These are phyloP conservation scores for Leptosphaerulina australis DNA, from an alignment of 2,329 filamentous ascomycete genomes.

Conservation along the genomic window DNA sequence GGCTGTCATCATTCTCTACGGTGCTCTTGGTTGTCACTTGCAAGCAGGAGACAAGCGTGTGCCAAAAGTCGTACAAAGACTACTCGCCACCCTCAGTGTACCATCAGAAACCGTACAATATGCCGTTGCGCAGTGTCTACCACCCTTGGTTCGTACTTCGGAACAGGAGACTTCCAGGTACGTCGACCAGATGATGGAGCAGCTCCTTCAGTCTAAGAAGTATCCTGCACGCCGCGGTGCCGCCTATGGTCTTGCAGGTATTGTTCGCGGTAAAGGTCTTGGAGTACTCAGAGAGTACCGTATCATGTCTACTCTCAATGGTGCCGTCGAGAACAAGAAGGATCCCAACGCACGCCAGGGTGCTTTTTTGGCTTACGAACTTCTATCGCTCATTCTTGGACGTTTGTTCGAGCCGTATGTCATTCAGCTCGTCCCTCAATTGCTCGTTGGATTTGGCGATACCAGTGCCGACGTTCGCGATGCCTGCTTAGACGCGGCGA, in stretches of 20 bases:
- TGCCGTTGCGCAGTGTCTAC: constrained; percentile 91
- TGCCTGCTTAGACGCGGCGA: constrained; percentile 88
- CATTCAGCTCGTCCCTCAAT: constrained; percentile 90
- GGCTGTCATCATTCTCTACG: constrained; percentile 96
- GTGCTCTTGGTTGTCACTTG: constrained; percentile 87
- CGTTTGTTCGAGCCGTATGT: constrained; percentile 95
- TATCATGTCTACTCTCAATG: constrained; percentile 79
- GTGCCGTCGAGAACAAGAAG: constrained; percentile 93
- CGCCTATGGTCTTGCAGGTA: constrained; percentile 90
- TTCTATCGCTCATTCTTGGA: constrained; percentile 84
- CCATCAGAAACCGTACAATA: constrained; percentile 97
- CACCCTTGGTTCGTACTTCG: constrained; percentile 84
- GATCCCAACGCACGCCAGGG: constrained; percentile 87
- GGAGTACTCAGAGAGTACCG: constrained; percentile 81
- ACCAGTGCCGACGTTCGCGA: constrained; percentile 87
- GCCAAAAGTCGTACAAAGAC: constrained; percentile 82
- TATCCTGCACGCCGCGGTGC: constrained; percentile 93
- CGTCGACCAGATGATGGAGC: constrained; percentile 78
- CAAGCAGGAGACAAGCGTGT: constrained; percentile 84
- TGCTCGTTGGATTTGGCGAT: constrained; percentile 89
- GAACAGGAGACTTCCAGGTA: constrained; percentile 79
- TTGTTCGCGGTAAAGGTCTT: constrained; percentile 88
- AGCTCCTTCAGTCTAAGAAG: constrained; percentile 83
- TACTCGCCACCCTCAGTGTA: constrained; percentile 86
- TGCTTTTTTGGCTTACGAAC: constrained; percentile 86